Conservation (phyloP, 2,329 filamentous ascomycete genomes). For the Penicillium sp. region DNA sequence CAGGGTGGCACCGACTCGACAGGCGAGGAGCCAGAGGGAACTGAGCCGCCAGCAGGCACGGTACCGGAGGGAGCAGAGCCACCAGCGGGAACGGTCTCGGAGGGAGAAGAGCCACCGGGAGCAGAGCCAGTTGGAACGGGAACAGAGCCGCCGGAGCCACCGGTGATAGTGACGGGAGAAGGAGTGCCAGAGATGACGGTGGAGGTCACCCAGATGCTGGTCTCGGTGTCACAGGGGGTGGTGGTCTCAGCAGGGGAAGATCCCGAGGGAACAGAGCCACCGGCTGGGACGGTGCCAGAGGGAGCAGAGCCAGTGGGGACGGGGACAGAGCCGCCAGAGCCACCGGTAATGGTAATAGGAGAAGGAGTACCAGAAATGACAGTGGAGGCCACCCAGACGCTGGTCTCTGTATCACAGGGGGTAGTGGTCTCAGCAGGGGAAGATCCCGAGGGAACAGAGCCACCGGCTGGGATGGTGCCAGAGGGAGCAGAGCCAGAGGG, state of each 20-base stretch:
- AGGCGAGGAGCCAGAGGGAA: neutral
- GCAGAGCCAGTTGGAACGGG: slow-evolving; percentile 6
- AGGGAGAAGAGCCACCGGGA: slow-evolving; percentile 7
- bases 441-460: slow-evolving; percentile 1
- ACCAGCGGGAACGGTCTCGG: slow-evolving; percentile 4
- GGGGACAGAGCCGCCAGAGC: slow-evolving; percentile 1
- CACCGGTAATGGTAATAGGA: neutral
- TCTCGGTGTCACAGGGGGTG: slow-evolving; percentile 21
- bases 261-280: slow-evolving; percentile 4
- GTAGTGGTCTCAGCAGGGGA: slow-evolving; percentile 4
- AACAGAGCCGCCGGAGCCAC: neutral
- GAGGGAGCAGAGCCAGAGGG: slow-evolving; percentile 1
- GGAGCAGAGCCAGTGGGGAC: slow-evolving; percentile 5
- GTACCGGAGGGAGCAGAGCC: slow-evolving; percentile 1
- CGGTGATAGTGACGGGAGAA: neutral
- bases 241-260: neutral
- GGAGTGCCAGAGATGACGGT: slow-evolving; percentile 9
- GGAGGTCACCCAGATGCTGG: slow-evolving; percentile 10
- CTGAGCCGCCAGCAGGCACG: slow-evolving; percentile 6
- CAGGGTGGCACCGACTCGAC: neutral
- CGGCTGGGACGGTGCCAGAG: slow-evolving; percentile 1
- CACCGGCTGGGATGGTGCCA: slow-evolving; percentile 4
- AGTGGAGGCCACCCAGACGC: slow-evolving; percentile 7
- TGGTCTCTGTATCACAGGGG: slow-evolving; percentile 20
- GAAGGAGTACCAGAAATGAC: slow-evolving; percentile 7